Conservation (phyloP, 1,284 basidiomycete species). For the Ustilago lituana region DNA sequence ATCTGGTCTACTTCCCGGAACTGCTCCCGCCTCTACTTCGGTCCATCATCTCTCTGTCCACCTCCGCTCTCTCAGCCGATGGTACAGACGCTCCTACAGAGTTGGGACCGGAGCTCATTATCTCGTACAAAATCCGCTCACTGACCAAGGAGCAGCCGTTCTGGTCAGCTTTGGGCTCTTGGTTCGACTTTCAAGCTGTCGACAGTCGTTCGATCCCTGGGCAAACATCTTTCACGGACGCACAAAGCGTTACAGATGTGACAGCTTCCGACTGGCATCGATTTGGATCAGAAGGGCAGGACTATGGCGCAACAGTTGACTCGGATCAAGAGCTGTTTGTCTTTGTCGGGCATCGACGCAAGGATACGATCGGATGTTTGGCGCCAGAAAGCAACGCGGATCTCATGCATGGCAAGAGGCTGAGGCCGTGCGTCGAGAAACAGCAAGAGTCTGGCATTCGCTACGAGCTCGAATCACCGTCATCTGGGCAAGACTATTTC, state of each 20-base stretch:
- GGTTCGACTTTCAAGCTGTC: slow-evolving; percentile 79
- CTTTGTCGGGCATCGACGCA: slow-evolving; percentile 52
- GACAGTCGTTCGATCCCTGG: slow-evolving; percentile 25
- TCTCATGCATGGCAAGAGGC: slow-evolving; percentile 53
- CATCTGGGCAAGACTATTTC: slow-evolving; percentile 45
- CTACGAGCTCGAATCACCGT: slow-evolving; percentile 17
- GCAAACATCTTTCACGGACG: neutral
- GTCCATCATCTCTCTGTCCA: slow-evolving; percentile 56
- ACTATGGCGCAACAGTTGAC: slow-evolving; percentile 26
- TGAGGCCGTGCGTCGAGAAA: slow-evolving; percentile 24
- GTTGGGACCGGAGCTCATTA: slow-evolving; percentile 48
- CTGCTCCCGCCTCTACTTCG: slow-evolving; percentile 61
- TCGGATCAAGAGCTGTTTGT: slow-evolving; percentile 54
- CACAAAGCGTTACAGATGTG: neutral
- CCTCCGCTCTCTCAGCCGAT: neutral
- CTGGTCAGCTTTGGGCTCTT: slow-evolving; percentile 82
- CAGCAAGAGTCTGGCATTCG: neutral
- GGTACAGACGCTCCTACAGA: neutral
- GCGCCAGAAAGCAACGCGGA: slow-evolving; percentile 41
- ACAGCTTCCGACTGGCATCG: slow-evolving; percentile 23
- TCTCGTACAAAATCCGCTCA: slow-evolving; percentile 77
- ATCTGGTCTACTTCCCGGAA: slow-evolving; percentile 66
- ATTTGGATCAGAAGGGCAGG: slow-evolving; percentile 20
- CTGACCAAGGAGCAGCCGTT: slow-evolving; percentile 80
- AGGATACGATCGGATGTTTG: slow-evolving; percentile 34